Conservation (phyloP, 768 basidiomycete genomes). For the Podaxis sp. region DNA sequence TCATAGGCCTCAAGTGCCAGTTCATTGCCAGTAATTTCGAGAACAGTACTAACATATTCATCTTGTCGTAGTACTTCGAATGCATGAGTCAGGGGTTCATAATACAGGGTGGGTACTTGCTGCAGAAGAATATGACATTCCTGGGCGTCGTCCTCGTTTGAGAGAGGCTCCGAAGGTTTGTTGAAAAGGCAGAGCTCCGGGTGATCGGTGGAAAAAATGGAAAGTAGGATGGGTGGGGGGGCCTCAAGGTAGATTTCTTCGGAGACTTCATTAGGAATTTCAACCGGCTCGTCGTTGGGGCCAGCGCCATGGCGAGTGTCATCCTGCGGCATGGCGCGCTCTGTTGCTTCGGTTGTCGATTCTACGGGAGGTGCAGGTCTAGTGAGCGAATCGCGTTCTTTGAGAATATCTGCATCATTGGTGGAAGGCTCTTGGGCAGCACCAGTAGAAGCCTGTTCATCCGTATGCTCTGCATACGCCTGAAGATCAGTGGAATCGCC, state of each 20-base stretch:
- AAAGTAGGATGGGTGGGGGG: constrained; percentile 66
- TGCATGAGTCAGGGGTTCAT: constrained; percentile 68
- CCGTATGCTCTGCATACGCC: too few species aligned
- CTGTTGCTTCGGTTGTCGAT: background rate
- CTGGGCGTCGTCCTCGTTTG: constrained; percentile 15
- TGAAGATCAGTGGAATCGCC: background rate
- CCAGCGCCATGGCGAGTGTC: background rate
- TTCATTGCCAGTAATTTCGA: constrained; percentile 57
- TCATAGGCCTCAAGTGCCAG: constrained; percentile 72
- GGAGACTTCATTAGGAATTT: constrained; percentile 47
- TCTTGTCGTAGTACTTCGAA: constrained; percentile 75
- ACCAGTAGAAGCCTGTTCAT: background rate
- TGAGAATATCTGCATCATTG: background rate
- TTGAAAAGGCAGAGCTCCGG: constrained; percentile 57
- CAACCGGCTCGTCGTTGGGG: background rate
- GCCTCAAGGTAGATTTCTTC: constrained; percentile 75
- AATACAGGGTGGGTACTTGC: constrained; percentile 69
- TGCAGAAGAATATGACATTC: constrained; percentile 51
- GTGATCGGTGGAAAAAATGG: constrained; percentile 37
- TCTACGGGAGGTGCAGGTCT: background rate
- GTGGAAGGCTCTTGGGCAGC: background rate
- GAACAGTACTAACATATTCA: constrained; percentile 44
- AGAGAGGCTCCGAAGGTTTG: constrained; percentile 33
- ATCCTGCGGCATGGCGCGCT: background rate
- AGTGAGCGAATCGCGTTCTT: background rate